Conservation (phyloP, 176 grass and related monocot genomes). For the Zea mays region Zm-B73-REFERENCE-NAM-5.0 NC_050097.1:14330001-14330500, state of each 20-base stretch:
- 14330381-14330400: not conserved
- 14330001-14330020: conserved; percentile 26
- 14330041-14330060: not conserved
- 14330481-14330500: not conserved
- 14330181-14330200: not conserved
- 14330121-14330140: not conserved
- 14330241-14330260: not conserved
- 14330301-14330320: not conserved
- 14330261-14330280: not conserved
- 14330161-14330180: not conserved
- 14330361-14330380: not conserved
- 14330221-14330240: not conserved
- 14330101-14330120: too few relatives aligned
- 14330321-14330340: not conserved
- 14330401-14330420: not conserved
- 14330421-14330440: too few relatives aligned
- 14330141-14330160: not conserved
- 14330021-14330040: conserved; percentile 7
- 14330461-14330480: not conserved
- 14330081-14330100: too few relatives aligned
- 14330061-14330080: not conserved
- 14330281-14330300: not conserved
- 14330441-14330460: not conserved
- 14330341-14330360: not conserved
- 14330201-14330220: not conserved